Percentiles rank a stretch among this genome's conserved stretches.
phyloP scores from a whole-genome alignment of 2,329 filamentous ascomycete species.

The Grosmannia huntii region DNA sequence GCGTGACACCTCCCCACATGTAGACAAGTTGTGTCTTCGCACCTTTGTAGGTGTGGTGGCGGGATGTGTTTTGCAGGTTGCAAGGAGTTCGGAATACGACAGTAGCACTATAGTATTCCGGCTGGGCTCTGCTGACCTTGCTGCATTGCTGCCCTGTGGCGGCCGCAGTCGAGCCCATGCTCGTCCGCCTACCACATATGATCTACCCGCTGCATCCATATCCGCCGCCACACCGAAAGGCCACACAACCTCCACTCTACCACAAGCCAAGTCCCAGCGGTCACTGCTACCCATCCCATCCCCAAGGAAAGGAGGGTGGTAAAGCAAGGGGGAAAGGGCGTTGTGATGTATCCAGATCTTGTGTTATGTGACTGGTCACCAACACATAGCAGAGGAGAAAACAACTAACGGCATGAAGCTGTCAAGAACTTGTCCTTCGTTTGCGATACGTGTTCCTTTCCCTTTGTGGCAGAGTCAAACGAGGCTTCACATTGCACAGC shows the following conservation, averaged over 20 bases:
- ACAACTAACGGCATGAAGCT: constrained; percentile 1
- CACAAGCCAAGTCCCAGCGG: not conserved
- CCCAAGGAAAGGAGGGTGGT: not conserved
- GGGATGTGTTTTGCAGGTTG: not conserved
- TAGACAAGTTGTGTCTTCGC: not conserved
- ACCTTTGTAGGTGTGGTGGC: not conserved
- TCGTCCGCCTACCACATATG: not conserved
- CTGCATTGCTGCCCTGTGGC: not conserved
- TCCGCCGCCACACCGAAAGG: not conserved
- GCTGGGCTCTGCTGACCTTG: not conserved
- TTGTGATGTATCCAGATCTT: constrained; percentile 28
- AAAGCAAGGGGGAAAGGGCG: constrained; percentile 5
- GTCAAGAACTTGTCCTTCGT: constrained; percentile 4
- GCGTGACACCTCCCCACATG: not conserved
- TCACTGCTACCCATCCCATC: constrained; percentile 1
- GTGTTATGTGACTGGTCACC: constrained; percentile 36
- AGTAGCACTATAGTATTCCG: not conserved
- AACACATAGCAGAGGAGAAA: constrained; percentile 10
- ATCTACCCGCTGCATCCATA: not conserved
- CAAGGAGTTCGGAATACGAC: not conserved
- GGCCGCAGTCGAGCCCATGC: not conserved
- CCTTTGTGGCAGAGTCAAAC: not conserved
- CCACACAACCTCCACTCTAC: not conserved
- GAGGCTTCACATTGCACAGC: not conserved
- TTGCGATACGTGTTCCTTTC: not conserved